Evolutionary conservation across 495 filamentous ascomycete species (phyloP), one percentile per base, ranked within the genome.

Genomic region (Patellaria atrata): DNA sequence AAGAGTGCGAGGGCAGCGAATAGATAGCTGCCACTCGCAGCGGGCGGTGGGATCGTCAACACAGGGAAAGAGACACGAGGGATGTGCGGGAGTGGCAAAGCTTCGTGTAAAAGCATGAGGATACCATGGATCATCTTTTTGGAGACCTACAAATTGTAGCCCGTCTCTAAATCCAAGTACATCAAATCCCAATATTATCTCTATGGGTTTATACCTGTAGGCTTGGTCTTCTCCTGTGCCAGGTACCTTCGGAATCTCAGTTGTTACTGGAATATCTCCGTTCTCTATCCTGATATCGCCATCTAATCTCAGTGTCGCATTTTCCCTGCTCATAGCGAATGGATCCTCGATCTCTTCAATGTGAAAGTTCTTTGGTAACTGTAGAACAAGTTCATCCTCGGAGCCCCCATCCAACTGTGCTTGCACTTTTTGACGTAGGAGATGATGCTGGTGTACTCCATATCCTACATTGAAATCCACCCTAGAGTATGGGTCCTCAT

Each of bases 101-200:
- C 85, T 86, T 16, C 76, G 82, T 0, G 91, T 87, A 52, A 86
- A 99, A 1, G 79, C 77, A 54, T 96, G 84, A 0, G 89, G 86
- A 50, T 86, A 96, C 41, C 85, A 68, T 30, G 58, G 51, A 48
- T 94, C 86, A 11, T 72, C 73, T 29, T 74, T 71, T 30, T 79
- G 74, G 20, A 82, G 64, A 1, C 89, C 91, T 16, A 89, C 81
- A 56, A 93, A 96, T 22, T 91, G 82, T 32, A 96, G 54, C 13
- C 85, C 89, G 55, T 96, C 89, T 20, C 79, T 66, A 39, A 84
- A 71, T 25, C 68, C 65, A 35, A 74, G 73, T 5, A 82, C 67
- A 10, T 61, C 56, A 48, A 89, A 99, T 34, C 86, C 9, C 8
- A 26, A 12, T 30, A n/a, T n/a, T n/a, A n/a, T n/a, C n/a, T n/a